Conservation (phyloP, 345 rosid genomes). For the Citrus hindsii region DNA sequence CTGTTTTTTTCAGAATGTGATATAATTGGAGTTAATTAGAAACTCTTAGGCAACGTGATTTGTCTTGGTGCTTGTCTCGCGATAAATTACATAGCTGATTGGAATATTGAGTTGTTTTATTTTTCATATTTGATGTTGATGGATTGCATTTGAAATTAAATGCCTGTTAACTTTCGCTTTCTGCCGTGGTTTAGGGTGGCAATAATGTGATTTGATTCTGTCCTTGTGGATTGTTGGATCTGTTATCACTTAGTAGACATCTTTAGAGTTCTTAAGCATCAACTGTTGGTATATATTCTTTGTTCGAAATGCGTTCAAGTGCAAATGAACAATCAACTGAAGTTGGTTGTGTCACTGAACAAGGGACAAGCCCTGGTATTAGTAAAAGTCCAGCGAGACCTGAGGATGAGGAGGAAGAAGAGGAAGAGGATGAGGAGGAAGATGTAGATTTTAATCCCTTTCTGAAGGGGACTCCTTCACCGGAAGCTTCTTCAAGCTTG, state of each 20-base stretch:
- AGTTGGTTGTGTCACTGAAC: slow-evolving; percentile 13
- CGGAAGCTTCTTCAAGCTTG: slow-evolving; percentile 80
- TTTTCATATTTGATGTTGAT: background rate
- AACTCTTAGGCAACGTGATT: no score
- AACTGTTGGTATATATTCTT: background rate
- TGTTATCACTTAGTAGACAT: background rate
- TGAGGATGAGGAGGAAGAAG: slow-evolving; percentile 34
- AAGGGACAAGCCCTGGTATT: background rate
- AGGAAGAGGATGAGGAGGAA: slow-evolving; percentile 71
- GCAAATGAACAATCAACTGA: slow-evolving; percentile 21
- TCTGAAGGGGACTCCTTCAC: slow-evolving; percentile 65
- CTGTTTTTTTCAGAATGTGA: no score
- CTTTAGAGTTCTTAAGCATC: background rate
- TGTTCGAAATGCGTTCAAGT: slow-evolving; percentile 19
- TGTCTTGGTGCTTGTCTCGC: no score
- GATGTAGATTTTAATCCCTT: slow-evolving; percentile 86
- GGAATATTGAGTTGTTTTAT: background rate
- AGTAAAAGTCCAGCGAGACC: slow-evolving; percentile 15
- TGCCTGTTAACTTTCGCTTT: background rate
- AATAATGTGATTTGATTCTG: background rate
- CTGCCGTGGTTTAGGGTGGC: background rate
- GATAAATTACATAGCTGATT: background rate
- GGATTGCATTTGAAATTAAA: background rate
- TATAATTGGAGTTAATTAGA: background rate
- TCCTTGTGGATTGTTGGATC: slow-evolving; percentile 1